Conservation (phyloP, 106 monocot genomes). For the Narthecium ossifragum region DNA sequence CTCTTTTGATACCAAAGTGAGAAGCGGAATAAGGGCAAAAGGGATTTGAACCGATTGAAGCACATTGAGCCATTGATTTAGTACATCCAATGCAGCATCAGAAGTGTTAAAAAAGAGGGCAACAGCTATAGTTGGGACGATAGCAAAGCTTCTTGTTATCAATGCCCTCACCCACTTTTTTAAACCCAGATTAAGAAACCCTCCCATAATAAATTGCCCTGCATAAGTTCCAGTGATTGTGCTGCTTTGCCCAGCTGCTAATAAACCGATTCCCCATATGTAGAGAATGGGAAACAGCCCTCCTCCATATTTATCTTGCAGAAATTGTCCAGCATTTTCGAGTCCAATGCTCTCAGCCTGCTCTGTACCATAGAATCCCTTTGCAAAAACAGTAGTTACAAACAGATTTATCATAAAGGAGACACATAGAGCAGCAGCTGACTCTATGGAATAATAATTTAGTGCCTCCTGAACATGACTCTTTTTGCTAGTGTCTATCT, state of each 20-base stretch:
- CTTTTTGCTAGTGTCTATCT: slow-evolving; percentile 42
- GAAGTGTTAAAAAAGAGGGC: slow-evolving; percentile 65
- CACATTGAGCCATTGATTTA: slow-evolving; percentile 81
- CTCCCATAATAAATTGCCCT: slow-evolving; percentile 91
- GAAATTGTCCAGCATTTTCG: slow-evolving; percentile 77
- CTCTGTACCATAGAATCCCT: slow-evolving; percentile 72
- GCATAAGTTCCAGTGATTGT: slow-evolving; percentile 90
- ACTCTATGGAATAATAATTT: slow-evolving; percentile 79
- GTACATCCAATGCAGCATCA: slow-evolving; percentile 59
- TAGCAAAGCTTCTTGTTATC: slow-evolving; percentile 77
- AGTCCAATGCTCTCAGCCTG: slow-evolving; percentile 59
- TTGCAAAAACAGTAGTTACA: slow-evolving; percentile 84
- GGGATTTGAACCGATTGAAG: slow-evolving; percentile 88
- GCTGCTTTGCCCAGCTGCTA: slow-evolving; percentile 89
- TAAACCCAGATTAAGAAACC: slow-evolving; percentile 71
- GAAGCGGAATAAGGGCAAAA: slow-evolving; percentile 83
- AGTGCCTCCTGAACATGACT: slow-evolving; percentile 54
- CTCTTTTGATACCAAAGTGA: slow-evolving; percentile 72
- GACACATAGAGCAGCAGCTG: slow-evolving; percentile 50
- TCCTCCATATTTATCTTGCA: slow-evolving; percentile 74
- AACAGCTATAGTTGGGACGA: slow-evolving; percentile 76
- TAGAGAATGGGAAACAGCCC: slow-evolving; percentile 71
- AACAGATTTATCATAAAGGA: slow-evolving; percentile 75
- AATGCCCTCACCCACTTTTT: slow-evolving; percentile 80
- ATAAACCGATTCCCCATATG: slow-evolving; percentile 83